Base-by-base conservation (phyloP, 495 filamentous ascomycete species). In the Lepraria neglecta region DNA sequence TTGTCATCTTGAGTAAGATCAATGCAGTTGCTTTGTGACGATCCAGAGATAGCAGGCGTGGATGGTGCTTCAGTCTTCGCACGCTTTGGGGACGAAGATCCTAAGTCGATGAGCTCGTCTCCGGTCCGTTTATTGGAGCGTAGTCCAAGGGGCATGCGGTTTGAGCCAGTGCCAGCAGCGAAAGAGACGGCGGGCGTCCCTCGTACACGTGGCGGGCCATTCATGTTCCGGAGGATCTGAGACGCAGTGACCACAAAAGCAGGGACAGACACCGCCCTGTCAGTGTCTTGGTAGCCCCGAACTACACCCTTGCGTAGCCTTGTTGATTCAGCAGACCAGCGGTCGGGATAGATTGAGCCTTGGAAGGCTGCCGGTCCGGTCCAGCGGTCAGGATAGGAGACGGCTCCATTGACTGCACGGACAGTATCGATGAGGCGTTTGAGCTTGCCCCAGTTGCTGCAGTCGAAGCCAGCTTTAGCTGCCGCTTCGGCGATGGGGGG, bases 401-500 rank as follows among this genome's bases (percentile, higher is more conserved):
- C 28, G 0, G 48, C 42, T 15, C 6, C 48, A 9, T 58, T 31
- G 17, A 52, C 47, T 17, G 21, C 48, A 11, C 38, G 57, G 14
- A 64, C 48, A 5, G 65, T 54, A 19, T 62, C 30, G 15, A 67
- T 45, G 4, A 67, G 53, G 7, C 51, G 30, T 19, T 55, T 59
- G 0, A 67, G 33, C 28, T 59, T 65, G 4, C 35, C 2, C 58
- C 58, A 61, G 31, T 60, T 30, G 46, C 44, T 65, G 55, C 65
- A 67, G 43, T 67, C 65, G 40, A 67, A 67, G 4, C 62, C 65
- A 3, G 62, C 59, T 30, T 65, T 51, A 38, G 58, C 52, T 7
- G 65, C 65, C 5, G 65, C 65, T 48, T 67, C 51, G 17, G 62
- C 65, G 27, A 67, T 67, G 4, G 43, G n/a, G 61, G 12, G 53